Evolutionary conservation across 768 basidiomycete species (phyloP).

Genomic region (Lactifluus hygrophoroides): DNA sequence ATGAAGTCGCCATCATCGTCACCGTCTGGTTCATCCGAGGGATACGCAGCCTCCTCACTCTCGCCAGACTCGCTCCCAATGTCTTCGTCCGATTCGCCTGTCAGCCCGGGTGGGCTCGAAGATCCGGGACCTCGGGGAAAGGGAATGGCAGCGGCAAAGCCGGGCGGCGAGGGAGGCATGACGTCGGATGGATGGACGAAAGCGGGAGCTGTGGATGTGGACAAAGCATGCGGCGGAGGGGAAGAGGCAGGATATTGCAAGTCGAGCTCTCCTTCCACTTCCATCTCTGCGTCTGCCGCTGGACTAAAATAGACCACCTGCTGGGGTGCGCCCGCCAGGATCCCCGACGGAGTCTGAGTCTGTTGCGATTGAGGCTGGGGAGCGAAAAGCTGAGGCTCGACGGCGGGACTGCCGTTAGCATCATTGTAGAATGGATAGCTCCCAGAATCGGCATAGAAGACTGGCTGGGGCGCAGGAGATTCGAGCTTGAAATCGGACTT

Average conservation of each 20-base stretch:
- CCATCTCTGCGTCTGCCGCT: conserved; percentile 10
- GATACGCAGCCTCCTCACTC: conserved; percentile 15
- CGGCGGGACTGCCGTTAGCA: background rate
- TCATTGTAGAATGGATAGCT: conserved; percentile 15
- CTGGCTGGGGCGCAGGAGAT: background rate
- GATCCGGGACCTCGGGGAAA: conserved; percentile 13
- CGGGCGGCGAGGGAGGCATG: conserved; percentile 13
- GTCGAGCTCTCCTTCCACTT: conserved; percentile 2
- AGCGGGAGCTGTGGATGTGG: background rate
- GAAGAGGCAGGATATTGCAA: conserved; percentile 1
- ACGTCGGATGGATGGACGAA: conserved; percentile 14
- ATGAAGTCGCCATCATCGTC: conserved; percentile 18
- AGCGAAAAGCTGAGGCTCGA: conserved; percentile 10
- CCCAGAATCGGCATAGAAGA: conserved; percentile 9
- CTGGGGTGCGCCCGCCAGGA: conserved; percentile 2
- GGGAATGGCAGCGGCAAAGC: background rate
- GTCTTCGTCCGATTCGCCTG: conserved; percentile 16
- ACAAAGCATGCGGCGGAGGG: background rate
- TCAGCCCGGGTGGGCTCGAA: conserved; percentile 19
- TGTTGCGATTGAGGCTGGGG: conserved; percentile 3
- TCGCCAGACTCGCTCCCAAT: conserved; percentile 16
- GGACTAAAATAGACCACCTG: conserved; percentile 10
- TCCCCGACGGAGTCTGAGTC: background rate
- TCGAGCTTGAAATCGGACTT: conserved; percentile 14
- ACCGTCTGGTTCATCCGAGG: conserved; percentile 4